Conservation (phyloP, 768 basidiomycete genomes). For the Coprinopsis cinerea region DNA sequence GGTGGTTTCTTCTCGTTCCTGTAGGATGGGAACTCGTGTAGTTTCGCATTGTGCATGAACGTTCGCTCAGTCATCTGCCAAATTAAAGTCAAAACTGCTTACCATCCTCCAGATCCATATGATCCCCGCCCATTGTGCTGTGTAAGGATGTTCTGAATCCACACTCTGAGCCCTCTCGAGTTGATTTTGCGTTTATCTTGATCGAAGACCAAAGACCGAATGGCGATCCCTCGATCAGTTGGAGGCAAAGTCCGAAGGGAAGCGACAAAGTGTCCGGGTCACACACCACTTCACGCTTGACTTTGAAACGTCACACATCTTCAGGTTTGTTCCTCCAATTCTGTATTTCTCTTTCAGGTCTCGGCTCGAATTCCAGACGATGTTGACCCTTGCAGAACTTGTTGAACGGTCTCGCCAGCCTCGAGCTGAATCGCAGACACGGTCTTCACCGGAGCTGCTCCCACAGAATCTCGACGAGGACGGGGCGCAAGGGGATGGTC, state of each 20-base stretch:
- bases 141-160: neutral
- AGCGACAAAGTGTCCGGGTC: too few relatives aligned
- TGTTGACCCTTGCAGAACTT: too few relatives aligned
- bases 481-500: too few relatives aligned
- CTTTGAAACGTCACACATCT: too few relatives aligned
- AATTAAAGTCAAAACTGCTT: neutral
- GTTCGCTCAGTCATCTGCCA: neutral
- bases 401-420: neutral
- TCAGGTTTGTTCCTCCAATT: neutral
- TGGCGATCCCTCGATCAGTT: too few relatives aligned
- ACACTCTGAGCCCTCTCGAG: neutral
- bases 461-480: too few relatives aligned
- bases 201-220: too few relatives aligned
- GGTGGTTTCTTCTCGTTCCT: neutral
- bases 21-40: neutral
- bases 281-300: too few relatives aligned
- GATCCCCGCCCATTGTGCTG: too few relatives aligned
- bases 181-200: neutral
- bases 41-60: slow-evolving; percentile 1
- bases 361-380: neutral
- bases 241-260: too few relatives aligned
- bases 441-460: neutral
- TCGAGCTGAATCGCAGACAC: neutral
- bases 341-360: neutral
- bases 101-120: neutral